phyloP scores from a whole-genome alignment of 331 rosid genomes.

The Dryas integrifolia region DNA sequence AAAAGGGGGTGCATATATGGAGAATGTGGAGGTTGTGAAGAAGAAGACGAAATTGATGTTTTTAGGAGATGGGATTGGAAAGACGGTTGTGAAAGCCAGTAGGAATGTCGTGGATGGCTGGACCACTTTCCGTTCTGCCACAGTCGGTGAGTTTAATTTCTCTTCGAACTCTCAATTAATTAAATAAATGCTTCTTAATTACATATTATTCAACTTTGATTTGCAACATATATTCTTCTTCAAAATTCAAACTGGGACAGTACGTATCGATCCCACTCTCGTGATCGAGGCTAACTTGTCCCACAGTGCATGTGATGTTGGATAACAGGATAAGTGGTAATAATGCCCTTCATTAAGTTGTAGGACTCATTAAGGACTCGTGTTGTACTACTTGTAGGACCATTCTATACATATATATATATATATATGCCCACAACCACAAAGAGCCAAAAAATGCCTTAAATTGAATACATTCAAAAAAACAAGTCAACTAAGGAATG shows the following conservation, averaged over 20 bases:
- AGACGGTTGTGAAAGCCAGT: constrained; percentile 65
- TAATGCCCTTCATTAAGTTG: neutral
- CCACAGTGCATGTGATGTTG: neutral
- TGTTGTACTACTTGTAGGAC: neutral
- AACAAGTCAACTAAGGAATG: neutral
- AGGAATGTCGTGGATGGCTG: constrained; percentile 78
- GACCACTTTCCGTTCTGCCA: constrained; percentile 90
- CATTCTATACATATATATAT: neutral
- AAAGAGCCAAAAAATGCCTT: neutral
- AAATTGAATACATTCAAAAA: neutral
- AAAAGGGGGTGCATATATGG: constrained; percentile 69
- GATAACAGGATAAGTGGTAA: too few relatives aligned
- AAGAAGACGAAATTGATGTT: constrained; percentile 70
- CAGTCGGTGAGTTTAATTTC: constrained; percentile 56
- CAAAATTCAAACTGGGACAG: too few relatives aligned
- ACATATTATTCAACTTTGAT: too few relatives aligned
- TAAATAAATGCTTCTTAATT: neutral
- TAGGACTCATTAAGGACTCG: neutral
- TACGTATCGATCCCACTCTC: too few relatives aligned
- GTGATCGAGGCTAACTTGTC: neutral
- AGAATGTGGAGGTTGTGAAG: constrained; percentile 74
- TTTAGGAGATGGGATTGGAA: constrained; percentile 82
- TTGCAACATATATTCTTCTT: too few relatives aligned
- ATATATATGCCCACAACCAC: neutral
- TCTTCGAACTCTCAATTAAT: neutral